These are phyloP conservation scores for Trichocladium uniseriatum DNA, from an alignment of 495 filamentous ascomycete genomes.

Conservation along the genomic window DNA sequence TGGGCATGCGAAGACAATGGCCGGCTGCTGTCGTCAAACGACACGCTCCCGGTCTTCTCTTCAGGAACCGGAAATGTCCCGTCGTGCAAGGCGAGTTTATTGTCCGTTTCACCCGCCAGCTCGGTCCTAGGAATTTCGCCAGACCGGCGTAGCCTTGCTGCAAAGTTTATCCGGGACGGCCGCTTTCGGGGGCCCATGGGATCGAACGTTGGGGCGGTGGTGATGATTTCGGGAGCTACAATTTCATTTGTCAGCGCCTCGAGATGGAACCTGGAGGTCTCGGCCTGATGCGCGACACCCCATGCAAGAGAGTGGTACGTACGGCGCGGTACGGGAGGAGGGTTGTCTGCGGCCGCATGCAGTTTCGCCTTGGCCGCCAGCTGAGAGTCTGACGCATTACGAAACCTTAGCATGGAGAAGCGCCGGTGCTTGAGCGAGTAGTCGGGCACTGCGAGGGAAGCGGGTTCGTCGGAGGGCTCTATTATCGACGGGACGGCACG, in stretches of 20 bases:
- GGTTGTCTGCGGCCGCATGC: conserved; percentile 48
- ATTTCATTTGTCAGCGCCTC: conserved; percentile 14
- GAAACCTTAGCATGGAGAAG: conserved; percentile 83
- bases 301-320: conserved; percentile 30
- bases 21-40: conserved; percentile 60
- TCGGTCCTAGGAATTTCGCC: conserved; percentile 33
- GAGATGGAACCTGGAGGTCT: conserved; percentile 1
- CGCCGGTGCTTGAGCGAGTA: conserved; percentile 51
- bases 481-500: conserved; percentile 21
- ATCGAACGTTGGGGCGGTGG: conserved; percentile 77
- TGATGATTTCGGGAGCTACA: conserved; percentile 83
- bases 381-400: conserved; percentile 91
- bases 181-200: conserved; percentile 40
- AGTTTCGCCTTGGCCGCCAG: conserved; percentile 69
- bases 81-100: conserved; percentile 23
- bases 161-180: conserved; percentile 41
- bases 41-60: conserved; percentile 38
- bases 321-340: conserved; percentile 68
- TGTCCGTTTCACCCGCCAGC: conserved; percentile 20
- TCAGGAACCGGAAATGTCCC: conserved; percentile 32
- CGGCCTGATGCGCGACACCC: background rate
- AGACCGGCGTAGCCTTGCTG: conserved; percentile 35
- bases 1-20: conserved; percentile 38
- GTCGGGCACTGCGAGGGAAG: conserved; percentile 34
- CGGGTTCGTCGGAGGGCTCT: conserved; percentile 26